These are phyloP conservation scores for Rhexocercosporidium sp. DNA, from an alignment of 2,329 filamentous ascomycete species.

Conservation along the genomic window DNA sequence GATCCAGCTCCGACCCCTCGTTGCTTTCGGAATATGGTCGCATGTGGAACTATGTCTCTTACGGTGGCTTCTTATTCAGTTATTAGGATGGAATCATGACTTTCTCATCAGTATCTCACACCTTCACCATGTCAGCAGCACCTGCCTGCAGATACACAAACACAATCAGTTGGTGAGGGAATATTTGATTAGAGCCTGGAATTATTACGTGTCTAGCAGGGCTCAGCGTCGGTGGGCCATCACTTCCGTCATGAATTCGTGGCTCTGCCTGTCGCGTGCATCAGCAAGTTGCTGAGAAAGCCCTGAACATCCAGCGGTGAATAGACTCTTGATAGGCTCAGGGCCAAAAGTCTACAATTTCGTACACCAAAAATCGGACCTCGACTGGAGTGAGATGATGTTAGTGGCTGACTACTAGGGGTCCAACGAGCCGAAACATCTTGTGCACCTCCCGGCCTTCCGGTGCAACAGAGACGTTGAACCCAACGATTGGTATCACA, in stretches of 20 bases:
- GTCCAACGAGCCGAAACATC: conserved; percentile 4
- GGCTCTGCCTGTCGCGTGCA: conserved; percentile 17
- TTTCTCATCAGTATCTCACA: not conserved
- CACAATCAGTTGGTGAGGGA: not conserved
- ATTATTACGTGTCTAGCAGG: conserved; percentile 19
- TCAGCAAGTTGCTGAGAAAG: conserved; percentile 19
- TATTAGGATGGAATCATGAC: not conserved
- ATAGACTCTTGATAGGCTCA: not conserved
- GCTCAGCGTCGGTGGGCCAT: conserved; percentile 14
- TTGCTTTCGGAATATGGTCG: not conserved
- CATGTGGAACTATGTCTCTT: not conserved
- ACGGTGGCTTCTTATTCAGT: not conserved
- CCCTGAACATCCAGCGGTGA: conserved; percentile 6
- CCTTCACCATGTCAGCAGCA: not conserved
- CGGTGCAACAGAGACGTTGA: conserved; percentile 1
- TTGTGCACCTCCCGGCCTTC: conserved; percentile 1
- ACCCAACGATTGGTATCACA: not conserved
- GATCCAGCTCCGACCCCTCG: conserved; percentile 9
- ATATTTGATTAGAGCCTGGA: conserved; percentile 1
- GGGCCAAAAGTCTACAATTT: not conserved
- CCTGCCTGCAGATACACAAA: not conserved
- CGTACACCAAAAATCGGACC: not conserved
- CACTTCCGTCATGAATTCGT: conserved; percentile 13
- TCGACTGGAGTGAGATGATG: conserved; percentile 12
- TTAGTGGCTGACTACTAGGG: conserved; percentile 11